Evolutionary conservation across 2,329 filamentous ascomycete genomes (phyloP).

Genomic region (Calonectria montana): DNA sequence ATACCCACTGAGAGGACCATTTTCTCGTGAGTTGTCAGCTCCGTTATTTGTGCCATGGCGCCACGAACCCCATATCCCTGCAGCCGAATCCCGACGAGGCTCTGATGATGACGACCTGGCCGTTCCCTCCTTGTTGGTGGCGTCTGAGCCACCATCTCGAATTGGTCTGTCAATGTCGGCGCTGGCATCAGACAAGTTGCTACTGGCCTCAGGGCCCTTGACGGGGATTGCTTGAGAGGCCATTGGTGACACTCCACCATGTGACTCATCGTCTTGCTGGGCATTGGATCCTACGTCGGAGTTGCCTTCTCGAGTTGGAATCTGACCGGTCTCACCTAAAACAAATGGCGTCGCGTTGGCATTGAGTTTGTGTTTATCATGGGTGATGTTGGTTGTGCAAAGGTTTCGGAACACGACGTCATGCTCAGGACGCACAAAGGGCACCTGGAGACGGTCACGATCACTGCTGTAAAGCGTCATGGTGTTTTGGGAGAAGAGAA

Average conservation of each 20-base stretch:
- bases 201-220: slow-evolving; percentile 49
- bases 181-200: slow-evolving; percentile 55
- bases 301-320: slow-evolving; percentile 27
- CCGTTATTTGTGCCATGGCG: slow-evolving; percentile 66
- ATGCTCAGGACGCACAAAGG: slow-evolving; percentile 92
- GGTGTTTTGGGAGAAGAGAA: slow-evolving; percentile 91
- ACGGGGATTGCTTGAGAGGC: slow-evolving; percentile 48
- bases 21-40: slow-evolving; percentile 66
- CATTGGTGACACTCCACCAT: slow-evolving; percentile 49
- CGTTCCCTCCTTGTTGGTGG: slow-evolving; percentile 41
- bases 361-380: slow-evolving; percentile 70
- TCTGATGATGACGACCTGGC: slow-evolving; percentile 40
- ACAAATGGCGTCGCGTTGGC: slow-evolving; percentile 60
- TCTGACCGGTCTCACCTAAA: slow-evolving; percentile 47
- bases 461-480: slow-evolving; percentile 90
- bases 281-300: slow-evolving; percentile 26
- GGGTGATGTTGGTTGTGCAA: slow-evolving; percentile 68
- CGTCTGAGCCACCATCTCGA: slow-evolving; percentile 37
- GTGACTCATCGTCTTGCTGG: slow-evolving; percentile 41
- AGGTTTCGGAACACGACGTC: slow-evolving; percentile 84
- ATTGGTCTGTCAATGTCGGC: slow-evolving; percentile 55
- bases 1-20: slow-evolving; percentile 71
- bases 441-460: slow-evolving; percentile 86
- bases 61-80: slow-evolving; percentile 78
- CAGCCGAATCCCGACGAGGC: slow-evolving; percentile 59